Evolutionary conservation across 768 basidiomycete genomes (phyloP).

Genomic region (Lyophyllum shimeji): DNA sequence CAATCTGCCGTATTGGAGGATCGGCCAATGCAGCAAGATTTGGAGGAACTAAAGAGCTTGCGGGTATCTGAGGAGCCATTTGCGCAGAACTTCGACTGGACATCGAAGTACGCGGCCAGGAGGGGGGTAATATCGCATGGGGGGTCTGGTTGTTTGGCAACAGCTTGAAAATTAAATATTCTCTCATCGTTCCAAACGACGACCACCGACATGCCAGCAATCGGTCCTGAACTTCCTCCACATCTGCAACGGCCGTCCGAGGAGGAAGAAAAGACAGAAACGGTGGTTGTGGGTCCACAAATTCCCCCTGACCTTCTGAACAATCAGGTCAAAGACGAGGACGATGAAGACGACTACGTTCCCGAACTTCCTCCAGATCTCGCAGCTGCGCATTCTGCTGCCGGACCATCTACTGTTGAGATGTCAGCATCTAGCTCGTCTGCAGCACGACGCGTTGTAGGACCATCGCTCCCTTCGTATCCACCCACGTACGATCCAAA

Average conservation of each 20-base stretch:
- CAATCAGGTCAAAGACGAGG: conserved; percentile 20
- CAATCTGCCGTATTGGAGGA: conserved; percentile 59
- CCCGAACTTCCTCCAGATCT: conserved; percentile 79
- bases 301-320: conserved; percentile 27
- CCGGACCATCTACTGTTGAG: conserved; percentile 17
- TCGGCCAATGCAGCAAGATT: conserved; percentile 60
- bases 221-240: conserved; percentile 58
- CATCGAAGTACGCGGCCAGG: conserved; percentile 19
- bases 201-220: conserved; percentile 39
- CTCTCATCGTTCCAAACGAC: not conserved
- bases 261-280: conserved; percentile 26
- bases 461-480: conserved; percentile 52
- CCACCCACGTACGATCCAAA: conserved; percentile 32
- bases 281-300: conserved; percentile 22
- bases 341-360: conserved; percentile 65
- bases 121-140: too few relatives aligned
- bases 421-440: conserved; percentile 19
- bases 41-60: conserved; percentile 22
- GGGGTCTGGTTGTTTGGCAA: conserved; percentile 15
- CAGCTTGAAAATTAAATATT: conserved; percentile 2
- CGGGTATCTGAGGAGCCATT: conserved; percentile 21
- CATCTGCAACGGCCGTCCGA: conserved; percentile 35
- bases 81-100: conserved; percentile 33
- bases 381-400: conserved; percentile 37
- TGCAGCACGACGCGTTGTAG: conserved; percentile 39